Base-by-base conservation (phyloP, 495 filamentous ascomycete species). In the Xylaria palmicola region DNA sequence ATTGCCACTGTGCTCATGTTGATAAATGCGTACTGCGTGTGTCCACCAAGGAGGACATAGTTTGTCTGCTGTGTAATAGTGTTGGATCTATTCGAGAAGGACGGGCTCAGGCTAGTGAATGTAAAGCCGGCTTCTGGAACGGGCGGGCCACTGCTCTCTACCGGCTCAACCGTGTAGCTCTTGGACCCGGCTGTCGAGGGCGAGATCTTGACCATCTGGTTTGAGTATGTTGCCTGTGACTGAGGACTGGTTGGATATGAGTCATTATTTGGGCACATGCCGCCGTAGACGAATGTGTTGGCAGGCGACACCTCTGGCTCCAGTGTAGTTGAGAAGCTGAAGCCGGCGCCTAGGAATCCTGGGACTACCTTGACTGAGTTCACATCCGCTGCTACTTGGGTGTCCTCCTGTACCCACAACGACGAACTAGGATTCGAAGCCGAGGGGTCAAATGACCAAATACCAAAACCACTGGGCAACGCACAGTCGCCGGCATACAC, bases 1-100 rank as follows among this genome's bases (percentile, higher is more conserved):
- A 98, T 75, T 0, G 93, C 93, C 8, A 93, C 83, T 60, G 91
- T 89, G 32, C 89, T 92, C 89, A 95, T 96, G 70, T 97, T 96
- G 69, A 96, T 85, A 65, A 97, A 97, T 0, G 91, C 93, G 13
- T 77, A 66, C 62, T 85, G 78, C 0, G 92, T 96, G 69, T 97
- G 91, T 0, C 93, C 93, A 12, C 93, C 93, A 40, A 97, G 76
- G 13, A 98, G 75, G 6, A 97, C 85, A 53, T 89, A 93, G 53
- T 86, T 86, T 50, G 86, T 86, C 68, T 91, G 86, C 66, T 88
- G 85, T 1, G 77, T 85, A 32, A 83, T 69, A 3, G 77, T 73
- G 27, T 80, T 83, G 0, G 84, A 85, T 56, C 80, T 87, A 36
- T 89, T 88, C 22, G 74, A 72, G 19, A 77, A 59, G 0, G 76